These are phyloP conservation scores for Saprolegnia diclina DNA, from an alignment of 352 stramenopile genomes.

Conservation along the genomic window DNA sequence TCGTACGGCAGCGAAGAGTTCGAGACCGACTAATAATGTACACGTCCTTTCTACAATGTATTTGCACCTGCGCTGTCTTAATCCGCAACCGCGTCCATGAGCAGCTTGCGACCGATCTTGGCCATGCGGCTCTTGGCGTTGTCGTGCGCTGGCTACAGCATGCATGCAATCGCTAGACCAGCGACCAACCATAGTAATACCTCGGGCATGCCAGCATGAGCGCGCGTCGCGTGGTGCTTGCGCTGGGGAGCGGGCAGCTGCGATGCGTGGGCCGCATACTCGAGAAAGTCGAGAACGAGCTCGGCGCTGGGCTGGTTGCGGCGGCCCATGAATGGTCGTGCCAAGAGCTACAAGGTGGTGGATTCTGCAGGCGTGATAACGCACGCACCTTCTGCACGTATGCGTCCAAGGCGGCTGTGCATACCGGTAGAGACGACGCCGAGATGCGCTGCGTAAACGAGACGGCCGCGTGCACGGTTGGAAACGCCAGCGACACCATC, in stretches of 20 bases:
- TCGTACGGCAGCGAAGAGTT: conserved; percentile 55
- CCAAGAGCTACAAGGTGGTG: conserved; percentile 27
- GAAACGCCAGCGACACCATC: conserved; percentile 48
- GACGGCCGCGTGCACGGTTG: conserved; percentile 25
- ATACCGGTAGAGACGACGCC: conserved; percentile 7
- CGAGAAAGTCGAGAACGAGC: conserved; percentile 64
- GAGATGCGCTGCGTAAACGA: conserved; percentile 29
- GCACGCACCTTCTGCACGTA: conserved; percentile 45
- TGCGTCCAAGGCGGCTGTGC: conserved; percentile 34
- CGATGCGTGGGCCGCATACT: conserved; percentile 48
- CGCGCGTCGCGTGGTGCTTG: conserved; percentile 39
- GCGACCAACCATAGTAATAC: background rate
- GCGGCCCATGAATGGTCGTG: conserved; percentile 42
- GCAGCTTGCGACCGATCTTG: conserved; percentile 62
- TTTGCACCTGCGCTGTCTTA: background rate
- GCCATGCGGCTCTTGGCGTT: conserved; percentile 54
- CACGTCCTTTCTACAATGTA: conserved; percentile 4
- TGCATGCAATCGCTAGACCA: background rate
- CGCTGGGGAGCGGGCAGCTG: conserved; percentile 36
- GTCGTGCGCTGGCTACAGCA: background rate
- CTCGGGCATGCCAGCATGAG: conserved; percentile 35
- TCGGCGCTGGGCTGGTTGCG: conserved; percentile 50
- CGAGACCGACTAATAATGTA: conserved; percentile 42
- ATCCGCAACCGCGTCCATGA: conserved; percentile 50
- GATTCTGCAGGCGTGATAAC: background rate